Percentiles rank a stretch among this genome's conserved stretches.
phyloP scores from a whole-genome alignment of 257 asterid genomes.

The Parsonsia alboflavescens region DNA sequence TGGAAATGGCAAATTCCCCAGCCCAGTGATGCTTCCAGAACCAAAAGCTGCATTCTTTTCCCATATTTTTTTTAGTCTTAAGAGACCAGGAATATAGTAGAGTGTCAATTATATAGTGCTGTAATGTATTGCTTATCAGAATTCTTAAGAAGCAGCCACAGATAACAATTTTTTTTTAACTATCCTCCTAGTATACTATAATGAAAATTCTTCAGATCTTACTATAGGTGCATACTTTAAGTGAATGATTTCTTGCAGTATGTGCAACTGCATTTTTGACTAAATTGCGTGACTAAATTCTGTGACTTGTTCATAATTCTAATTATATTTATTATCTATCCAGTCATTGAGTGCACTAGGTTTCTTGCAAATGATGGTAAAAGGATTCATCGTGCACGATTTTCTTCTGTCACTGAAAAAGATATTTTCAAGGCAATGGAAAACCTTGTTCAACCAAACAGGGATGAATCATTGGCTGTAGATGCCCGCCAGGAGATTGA shows the following conservation, averaged over 20 bases:
- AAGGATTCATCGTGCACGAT: constrained; percentile 76
- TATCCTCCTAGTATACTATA: neutral
- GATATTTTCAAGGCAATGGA: constrained; percentile 76
- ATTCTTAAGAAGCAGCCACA: neutral
- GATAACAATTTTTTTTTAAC: neutral
- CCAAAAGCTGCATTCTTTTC: neutral
- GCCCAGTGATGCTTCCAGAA: neutral
- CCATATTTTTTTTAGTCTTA: neutral
- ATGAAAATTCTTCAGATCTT: neutral
- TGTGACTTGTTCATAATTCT: constrained; percentile 1
- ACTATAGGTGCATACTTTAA: neutral
- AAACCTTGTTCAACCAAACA: constrained; percentile 70
- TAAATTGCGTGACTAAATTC: neutral
- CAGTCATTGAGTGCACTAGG: constrained; percentile 81
- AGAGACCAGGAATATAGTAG: neutral
- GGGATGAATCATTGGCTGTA: constrained; percentile 84
- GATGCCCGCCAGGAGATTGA: constrained; percentile 97
- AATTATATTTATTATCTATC: constrained; percentile 17
- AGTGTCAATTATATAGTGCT: neutral
- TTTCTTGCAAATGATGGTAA: constrained; percentile 53
- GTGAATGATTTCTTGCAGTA: neutral
- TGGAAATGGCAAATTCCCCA: neutral
- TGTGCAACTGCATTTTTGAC: neutral
- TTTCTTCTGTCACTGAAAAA: constrained; percentile 88
- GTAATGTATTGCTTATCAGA: neutral